A percentile compares a stretch with the other conserved stretches of the same genome.
These are phyloP conservation scores for Tremella yokohamensis DNA, from an alignment of 768 basidiomycete species.

Conservation along the genomic window DNA sequence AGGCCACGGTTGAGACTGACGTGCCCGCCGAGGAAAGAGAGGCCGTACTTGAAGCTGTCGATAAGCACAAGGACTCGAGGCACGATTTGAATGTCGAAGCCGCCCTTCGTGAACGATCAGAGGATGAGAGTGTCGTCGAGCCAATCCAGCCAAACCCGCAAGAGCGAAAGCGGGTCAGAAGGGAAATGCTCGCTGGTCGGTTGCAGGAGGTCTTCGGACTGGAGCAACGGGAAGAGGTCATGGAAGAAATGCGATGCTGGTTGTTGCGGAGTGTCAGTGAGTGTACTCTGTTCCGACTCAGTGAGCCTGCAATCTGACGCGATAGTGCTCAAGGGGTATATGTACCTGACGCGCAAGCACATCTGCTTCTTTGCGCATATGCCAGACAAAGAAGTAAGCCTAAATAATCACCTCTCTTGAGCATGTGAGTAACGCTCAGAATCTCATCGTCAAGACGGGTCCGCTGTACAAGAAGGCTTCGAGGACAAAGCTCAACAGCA, in stretches of 20 bases:
- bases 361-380: conserved; percentile 96
- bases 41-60: too few relatives aligned
- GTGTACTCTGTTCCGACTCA: conserved; percentile 50
- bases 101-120: conserved; percentile 24
- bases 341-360: conserved; percentile 90
- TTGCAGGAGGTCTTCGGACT: conserved; percentile 83
- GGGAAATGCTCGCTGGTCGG: conserved; percentile 71
- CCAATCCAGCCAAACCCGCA: conserved; percentile 16
- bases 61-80: too few relatives aligned
- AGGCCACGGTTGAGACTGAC: conserved; percentile 13
- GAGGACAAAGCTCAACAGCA: conserved; percentile 85
- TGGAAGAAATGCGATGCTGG: conserved; percentile 90
- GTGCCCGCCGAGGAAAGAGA: not conserved
- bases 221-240: conserved; percentile 74
- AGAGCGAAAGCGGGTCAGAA: conserved; percentile 33
- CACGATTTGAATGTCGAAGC: conserved; percentile 20
- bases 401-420: too few relatives aligned
- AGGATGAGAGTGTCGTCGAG: conserved; percentile 31
- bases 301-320: not conserved
- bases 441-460: conserved; percentile 88
- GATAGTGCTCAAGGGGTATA: conserved; percentile 88
- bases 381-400: conserved; percentile 74
- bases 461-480: conserved; percentile 81
- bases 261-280: conserved; percentile 79
- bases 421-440: conserved; percentile 55